Evolutionary conservation across 805 yeast genomes (phyloP).

Genomic region (Millerozyma miso): DNA sequence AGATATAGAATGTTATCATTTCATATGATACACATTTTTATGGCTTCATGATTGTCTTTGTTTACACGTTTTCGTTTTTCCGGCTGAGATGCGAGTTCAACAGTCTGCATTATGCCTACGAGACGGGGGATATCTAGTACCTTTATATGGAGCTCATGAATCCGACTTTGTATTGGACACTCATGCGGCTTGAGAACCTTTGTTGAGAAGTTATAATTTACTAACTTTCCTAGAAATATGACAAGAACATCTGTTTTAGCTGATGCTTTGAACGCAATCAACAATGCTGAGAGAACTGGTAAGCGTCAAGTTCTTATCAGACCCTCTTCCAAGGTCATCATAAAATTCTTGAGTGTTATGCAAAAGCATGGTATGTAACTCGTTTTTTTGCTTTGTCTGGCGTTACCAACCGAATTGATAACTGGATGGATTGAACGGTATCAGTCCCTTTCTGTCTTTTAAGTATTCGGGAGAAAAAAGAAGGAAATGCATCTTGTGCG

Average conservation of each 20-base stretch:
- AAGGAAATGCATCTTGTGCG: slow-evolving; percentile 69
- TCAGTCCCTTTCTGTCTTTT: slow-evolving; percentile 95
- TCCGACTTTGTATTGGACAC: slow-evolving; percentile 31
- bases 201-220: slow-evolving; percentile 5
- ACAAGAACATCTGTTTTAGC: slow-evolving; percentile 98
- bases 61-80: neutral
- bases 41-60: neutral
- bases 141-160: slow-evolving; percentile 24
- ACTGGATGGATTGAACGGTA: slow-evolving; percentile 94
- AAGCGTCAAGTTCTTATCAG: slow-evolving; percentile 97
- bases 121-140: slow-evolving; percentile 25
- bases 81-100: slow-evolving; percentile 3
- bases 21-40: neutral
- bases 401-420: slow-evolving; percentile 76
- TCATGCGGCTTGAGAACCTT: slow-evolving; percentile 27
- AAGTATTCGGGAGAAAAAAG: slow-evolving; percentile 84
- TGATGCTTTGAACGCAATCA: slow-evolving; percentile 96
- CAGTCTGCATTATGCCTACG: slow-evolving; percentile 16
- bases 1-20: no score
- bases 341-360: slow-evolving; percentile 94
- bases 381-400: slow-evolving; percentile 1
- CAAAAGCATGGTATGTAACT: slow-evolving; percentile 67
- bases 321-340: slow-evolving; percentile 97
- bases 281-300: slow-evolving; percentile 99
- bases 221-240: slow-evolving; percentile 47